Conservation (phyloP, 2,329 filamentous ascomycete genomes). For the Lecanicillium sp. region DNA sequence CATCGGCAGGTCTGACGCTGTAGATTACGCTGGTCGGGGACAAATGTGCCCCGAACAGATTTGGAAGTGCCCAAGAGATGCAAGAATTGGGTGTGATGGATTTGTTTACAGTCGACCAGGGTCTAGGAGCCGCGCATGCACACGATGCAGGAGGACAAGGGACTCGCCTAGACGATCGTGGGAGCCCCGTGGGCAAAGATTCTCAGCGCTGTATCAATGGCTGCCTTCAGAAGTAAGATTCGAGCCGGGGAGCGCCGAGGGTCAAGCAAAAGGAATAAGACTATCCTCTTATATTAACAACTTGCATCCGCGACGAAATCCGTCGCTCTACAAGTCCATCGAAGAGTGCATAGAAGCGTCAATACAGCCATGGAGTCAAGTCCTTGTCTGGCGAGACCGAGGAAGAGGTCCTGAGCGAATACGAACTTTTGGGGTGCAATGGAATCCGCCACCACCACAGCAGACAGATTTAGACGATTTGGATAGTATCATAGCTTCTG, state of each 20-base stretch:
- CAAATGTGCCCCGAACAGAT: neutral
- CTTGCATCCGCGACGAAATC: slow-evolving; percentile 9
- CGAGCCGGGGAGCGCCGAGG: slow-evolving; percentile 1
- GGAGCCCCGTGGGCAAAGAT: neutral
- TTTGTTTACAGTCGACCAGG: neutral
- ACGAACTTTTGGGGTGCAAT: neutral
- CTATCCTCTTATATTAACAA: slow-evolving; percentile 12
- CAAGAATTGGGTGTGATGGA: neutral
- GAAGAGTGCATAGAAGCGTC: slow-evolving; percentile 9
- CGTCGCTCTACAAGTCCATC: slow-evolving; percentile 9
- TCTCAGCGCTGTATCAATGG: slow-evolving; percentile 12
- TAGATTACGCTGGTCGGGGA: neutral
- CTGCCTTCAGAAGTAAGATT: slow-evolving; percentile 12
- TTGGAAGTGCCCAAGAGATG: neutral
- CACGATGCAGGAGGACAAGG: neutral
- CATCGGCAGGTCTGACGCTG: neutral
- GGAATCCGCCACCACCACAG: neutral
- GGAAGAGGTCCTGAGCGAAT: slow-evolving; percentile 4
- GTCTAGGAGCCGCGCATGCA: neutral
- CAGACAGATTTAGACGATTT: neutral
- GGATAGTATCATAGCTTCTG: neutral
- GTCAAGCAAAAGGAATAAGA: slow-evolving; percentile 4
- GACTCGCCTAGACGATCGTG: neutral
- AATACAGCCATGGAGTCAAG: slow-evolving; percentile 7
- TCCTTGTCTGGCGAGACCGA: neutral